Evolutionary conservation across 192 early-diverging fungal species (phyloP), one percentile per base, ranked within the genome.

Genomic region (Umbelopsis sp.): DNA sequence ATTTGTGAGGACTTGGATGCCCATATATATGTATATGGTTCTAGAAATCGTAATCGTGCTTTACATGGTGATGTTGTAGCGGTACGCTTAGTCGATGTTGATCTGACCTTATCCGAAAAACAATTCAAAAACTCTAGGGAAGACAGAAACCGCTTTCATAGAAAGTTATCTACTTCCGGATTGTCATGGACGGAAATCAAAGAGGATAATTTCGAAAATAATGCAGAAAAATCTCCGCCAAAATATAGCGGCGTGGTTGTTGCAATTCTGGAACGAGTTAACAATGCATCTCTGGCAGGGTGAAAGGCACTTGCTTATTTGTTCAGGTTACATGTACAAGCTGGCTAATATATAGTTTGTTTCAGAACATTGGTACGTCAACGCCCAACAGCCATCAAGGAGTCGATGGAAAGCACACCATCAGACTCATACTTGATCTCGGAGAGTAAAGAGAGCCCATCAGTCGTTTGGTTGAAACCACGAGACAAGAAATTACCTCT

Each of bases 11-110:
- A 82, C 21, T 65, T 90, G 1, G 86, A 87, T 45, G 83, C 86
- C 8, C 91, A 92, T 70, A 85, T 95, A 11, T 91, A 87, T 62
- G 91, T 95, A 29, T 87, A 80, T 41, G 92, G 92, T 3, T 84
- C 85, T 31, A 86, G 82, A 53, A 79, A 84, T 52, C 85, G 91
- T 12, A 95, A 95, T 74, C 84, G 94, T 45, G 91, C 93, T 6
- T 71, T 95, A 12, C 89, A 95, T 41, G 93, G 92, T 1, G 93
- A 95, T 71, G 77, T 87, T 6, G 94, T 95, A 9, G 87, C 87
- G 17, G 82, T 95, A 1, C 74, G 85, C 71, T 52, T 94, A 22
- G 75, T 95, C 41, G 85, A 88, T 59, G 87, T 87, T 0, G 84
- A 84, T 25, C 88, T 92, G 71, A 74, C 86, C 66, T 45, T 85